Evolutionary conservation across 2,329 filamentous ascomycete genomes (phyloP).

Genomic region (Pochonia chlamydosporia): DNA sequence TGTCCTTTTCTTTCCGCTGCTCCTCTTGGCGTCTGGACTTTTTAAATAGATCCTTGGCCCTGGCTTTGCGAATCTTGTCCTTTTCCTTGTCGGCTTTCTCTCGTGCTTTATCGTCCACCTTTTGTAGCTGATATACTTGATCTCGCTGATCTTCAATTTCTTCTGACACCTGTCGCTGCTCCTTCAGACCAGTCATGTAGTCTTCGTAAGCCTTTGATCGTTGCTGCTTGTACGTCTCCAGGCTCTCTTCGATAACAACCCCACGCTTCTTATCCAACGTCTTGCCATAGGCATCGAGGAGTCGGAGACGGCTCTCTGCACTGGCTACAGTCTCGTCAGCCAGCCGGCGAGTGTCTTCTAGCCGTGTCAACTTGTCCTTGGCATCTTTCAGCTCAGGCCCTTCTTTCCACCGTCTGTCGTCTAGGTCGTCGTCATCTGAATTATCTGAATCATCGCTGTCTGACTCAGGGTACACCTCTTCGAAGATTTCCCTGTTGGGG

Average conservation of each 20-base stretch:
- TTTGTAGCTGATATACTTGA: conserved; percentile 25
- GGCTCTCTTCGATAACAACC: conserved; percentile 27
- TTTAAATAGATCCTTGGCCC: conserved; percentile 28
- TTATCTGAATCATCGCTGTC: conserved; percentile 27
- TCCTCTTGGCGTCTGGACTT: conserved; percentile 30
- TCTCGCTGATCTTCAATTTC: conserved; percentile 25
- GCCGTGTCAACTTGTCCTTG: conserved; percentile 19
- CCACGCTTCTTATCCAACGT: conserved; percentile 27
- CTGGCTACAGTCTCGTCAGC: conserved; percentile 17
- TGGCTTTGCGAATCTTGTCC: conserved; percentile 28
- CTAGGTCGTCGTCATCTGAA: conserved; percentile 22
- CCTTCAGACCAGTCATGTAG: conserved; percentile 25
- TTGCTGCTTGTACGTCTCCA: conserved; percentile 37
- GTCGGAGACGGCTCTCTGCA: conserved; percentile 28
- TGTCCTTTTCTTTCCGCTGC: conserved; percentile 33
- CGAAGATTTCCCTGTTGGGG: conserved; percentile 44
- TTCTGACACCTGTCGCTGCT: conserved; percentile 26
- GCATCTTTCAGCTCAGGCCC: conserved; percentile 15
- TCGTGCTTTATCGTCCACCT: conserved; percentile 20
- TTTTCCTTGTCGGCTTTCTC: conserved; percentile 22
- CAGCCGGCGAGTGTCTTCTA: conserved; percentile 16
- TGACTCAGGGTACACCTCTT: conserved; percentile 43
- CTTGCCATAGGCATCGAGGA: conserved; percentile 35
- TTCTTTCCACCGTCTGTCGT: conserved; percentile 14
- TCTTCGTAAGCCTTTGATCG: conserved; percentile 37